A percentile compares a stretch with the other conserved stretches of the same genome.
phyloP scores from a whole-genome alignment of 768 basidiomycete genomes.

The Collybia nuda region DNA sequence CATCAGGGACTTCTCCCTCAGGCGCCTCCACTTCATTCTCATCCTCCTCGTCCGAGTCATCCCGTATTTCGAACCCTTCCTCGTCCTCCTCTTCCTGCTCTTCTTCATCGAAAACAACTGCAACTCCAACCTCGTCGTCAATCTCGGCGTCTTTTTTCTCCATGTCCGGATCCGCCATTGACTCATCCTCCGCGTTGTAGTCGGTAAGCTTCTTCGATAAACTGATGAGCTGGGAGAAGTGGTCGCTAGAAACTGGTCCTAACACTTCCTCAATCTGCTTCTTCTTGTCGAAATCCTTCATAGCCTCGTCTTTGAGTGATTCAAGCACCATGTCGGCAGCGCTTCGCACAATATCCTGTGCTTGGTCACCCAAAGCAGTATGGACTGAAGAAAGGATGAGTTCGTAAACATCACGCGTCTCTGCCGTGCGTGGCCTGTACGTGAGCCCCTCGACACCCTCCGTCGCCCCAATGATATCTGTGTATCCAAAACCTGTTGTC shows the following conservation, averaged over 20 bases:
- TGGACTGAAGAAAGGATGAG: slow-evolving; percentile 86
- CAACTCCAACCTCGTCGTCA: slow-evolving; percentile 96
- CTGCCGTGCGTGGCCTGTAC: slow-evolving; percentile 91
- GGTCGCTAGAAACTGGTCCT: slow-evolving; percentile 63
- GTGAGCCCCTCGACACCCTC: slow-evolving; percentile 90
- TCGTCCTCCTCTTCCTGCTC: slow-evolving; percentile 94
- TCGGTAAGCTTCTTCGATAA: slow-evolving; percentile 96
- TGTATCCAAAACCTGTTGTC: slow-evolving; percentile 70
- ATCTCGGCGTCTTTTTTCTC: slow-evolving; percentile 86
- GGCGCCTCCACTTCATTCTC: slow-evolving; percentile 57
- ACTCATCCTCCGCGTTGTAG: slow-evolving; percentile 86
- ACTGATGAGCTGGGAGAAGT: slow-evolving; percentile 79
- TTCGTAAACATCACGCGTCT: slow-evolving; percentile 94
- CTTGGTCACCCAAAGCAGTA: slow-evolving; percentile 85
- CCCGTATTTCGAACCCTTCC: slow-evolving; percentile 82
- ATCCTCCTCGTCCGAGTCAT: slow-evolving; percentile 78
- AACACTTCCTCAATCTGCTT: slow-evolving; percentile 85
- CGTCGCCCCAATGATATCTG: slow-evolving; percentile 93
- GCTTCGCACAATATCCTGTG: slow-evolving; percentile 92
- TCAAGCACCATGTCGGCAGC: slow-evolving; percentile 94
- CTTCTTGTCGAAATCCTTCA: slow-evolving; percentile 98
- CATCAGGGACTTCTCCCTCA: slow-evolving; percentile 41
- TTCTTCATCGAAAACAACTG: slow-evolving; percentile 97
- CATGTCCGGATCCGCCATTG: slow-evolving; percentile 73
- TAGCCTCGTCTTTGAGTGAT: slow-evolving; percentile 79